Evolutionary conservation across 768 basidiomycete species (phyloP).

Genomic region (Pulveroboletus sp.): DNA sequence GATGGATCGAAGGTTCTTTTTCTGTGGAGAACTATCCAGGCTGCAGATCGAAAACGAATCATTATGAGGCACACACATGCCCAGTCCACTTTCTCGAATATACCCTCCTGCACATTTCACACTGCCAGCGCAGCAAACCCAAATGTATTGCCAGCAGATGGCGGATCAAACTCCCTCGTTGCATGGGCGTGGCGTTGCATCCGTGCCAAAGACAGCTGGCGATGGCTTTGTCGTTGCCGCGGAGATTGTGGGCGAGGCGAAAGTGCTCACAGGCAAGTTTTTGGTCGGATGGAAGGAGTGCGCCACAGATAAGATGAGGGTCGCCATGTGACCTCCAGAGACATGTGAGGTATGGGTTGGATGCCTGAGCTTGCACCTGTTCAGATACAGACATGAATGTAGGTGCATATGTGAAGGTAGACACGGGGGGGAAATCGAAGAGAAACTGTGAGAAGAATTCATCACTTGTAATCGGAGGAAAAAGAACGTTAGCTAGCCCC

Average conservation of each 20-base stretch:
- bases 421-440: background rate
- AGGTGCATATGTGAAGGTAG: background rate
- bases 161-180: constrained; percentile 18
- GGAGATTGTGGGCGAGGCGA: constrained; percentile 12
- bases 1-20: no score
- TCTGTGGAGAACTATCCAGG: no score
- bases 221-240: constrained; percentile 18
- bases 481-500: background rate
- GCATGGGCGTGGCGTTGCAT: constrained; percentile 17
- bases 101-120: constrained; percentile 6
- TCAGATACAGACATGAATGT: background rate
- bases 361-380: background rate
- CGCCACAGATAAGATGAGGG: constrained; percentile 7
- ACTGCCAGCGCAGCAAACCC: constrained; percentile 15
- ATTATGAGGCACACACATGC: constrained; percentile 10
- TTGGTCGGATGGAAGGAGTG: background rate
- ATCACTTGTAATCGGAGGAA: constrained; percentile 5
- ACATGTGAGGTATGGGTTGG: constrained; percentile 3
- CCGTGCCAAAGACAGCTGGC: constrained; percentile 9
- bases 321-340: constrained; percentile 4
- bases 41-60: no score
- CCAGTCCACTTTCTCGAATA: constrained; percentile 19
- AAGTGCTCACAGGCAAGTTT: constrained; percentile 13
- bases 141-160: constrained; percentile 20
- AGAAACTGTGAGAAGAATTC: constrained; percentile 15